Percentiles rank a stretch among this genome's conserved stretches.
Conservation (phyloP, 1,139 yeast species). For the Taiozyma sp. region DNA sequence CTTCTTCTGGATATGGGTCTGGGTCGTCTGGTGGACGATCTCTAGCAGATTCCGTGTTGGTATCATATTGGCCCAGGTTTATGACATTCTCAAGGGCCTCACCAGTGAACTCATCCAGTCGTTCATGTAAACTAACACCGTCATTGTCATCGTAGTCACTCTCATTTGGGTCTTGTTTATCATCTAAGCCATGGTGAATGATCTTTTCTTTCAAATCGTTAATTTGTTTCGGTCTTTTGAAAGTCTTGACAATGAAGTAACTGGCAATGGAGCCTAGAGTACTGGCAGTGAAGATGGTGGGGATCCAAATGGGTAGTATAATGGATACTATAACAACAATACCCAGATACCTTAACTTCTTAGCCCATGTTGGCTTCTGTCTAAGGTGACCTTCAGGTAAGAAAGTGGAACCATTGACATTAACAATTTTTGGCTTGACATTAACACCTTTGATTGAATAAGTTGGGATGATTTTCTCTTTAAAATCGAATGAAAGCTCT, state of each 20-base stretch:
- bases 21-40: neutral
- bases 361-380: constrained; percentile 16
- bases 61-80: constrained; percentile 20
- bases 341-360: constrained; percentile 28
- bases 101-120: constrained; percentile 16
- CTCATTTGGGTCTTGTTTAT: neutral
- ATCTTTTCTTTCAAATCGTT: constrained; percentile 7
- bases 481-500: constrained; percentile 23
- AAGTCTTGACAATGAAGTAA: constrained; percentile 15
- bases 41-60: constrained; percentile 13
- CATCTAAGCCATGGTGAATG: constrained; percentile 13
- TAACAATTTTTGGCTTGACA: constrained; percentile 52
- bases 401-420: constrained; percentile 36
- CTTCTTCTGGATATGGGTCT: constrained; percentile 1
- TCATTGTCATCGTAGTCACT: neutral
- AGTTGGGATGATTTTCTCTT: constrained; percentile 11
- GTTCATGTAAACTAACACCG: constrained; percentile 9
- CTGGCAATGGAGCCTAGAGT: constrained; percentile 30
- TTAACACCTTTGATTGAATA: constrained; percentile 14
- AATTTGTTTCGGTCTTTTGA: constrained; percentile 9
- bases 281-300: constrained; percentile 43
- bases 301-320: constrained; percentile 51
- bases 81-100: constrained; percentile 19
- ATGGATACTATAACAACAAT: constrained; percentile 31
- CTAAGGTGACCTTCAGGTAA: constrained; percentile 4